Percentiles rank a stretch among this genome's conserved stretches.
Evolutionary conservation across 257 asterid genomes (phyloP).

Genomic region (Ajuga chamaepitys): DNA sequence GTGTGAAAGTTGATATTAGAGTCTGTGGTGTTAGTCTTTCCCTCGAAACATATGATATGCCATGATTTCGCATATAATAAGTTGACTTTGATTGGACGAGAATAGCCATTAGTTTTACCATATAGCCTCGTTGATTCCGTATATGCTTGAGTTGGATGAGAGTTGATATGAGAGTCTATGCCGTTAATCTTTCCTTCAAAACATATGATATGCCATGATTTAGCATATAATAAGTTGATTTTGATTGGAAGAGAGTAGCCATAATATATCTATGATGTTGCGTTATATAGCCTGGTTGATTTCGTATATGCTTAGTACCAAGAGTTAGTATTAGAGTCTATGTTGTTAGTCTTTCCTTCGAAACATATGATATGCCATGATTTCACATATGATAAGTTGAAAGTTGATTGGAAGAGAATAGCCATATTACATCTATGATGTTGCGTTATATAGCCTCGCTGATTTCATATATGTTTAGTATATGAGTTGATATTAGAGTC

Average conservation of each 20-base stretch:
- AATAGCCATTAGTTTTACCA: too few relatives aligned
- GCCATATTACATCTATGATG: too few relatives aligned
- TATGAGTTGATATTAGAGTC: neutral
- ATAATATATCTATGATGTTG: too few relatives aligned
- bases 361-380: neutral
- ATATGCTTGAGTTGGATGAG: too few relatives aligned
- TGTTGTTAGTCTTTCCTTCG: neutral
- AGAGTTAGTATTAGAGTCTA: neutral
- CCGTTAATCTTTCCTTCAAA: neutral
- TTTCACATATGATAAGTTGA: too few relatives aligned
- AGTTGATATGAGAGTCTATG: neutral
- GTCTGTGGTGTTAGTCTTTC: neutral
- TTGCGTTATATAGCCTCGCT: neutral
- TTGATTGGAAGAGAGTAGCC: too few relatives aligned
- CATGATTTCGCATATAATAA: too few relatives aligned
- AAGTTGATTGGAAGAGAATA: too few relatives aligned
- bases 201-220: neutral
- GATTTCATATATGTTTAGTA: neutral
- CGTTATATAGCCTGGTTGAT: neutral
- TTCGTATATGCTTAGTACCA: neutral
- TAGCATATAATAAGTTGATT: too few relatives aligned
- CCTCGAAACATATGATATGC: neutral
- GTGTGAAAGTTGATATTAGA: neutral
- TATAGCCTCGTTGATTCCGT: neutral
- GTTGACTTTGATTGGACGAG: too few relatives aligned